Evolutionary conservation across 805 yeast species (phyloP).

Genomic region (Cyberlindnera mrakii): DNA sequence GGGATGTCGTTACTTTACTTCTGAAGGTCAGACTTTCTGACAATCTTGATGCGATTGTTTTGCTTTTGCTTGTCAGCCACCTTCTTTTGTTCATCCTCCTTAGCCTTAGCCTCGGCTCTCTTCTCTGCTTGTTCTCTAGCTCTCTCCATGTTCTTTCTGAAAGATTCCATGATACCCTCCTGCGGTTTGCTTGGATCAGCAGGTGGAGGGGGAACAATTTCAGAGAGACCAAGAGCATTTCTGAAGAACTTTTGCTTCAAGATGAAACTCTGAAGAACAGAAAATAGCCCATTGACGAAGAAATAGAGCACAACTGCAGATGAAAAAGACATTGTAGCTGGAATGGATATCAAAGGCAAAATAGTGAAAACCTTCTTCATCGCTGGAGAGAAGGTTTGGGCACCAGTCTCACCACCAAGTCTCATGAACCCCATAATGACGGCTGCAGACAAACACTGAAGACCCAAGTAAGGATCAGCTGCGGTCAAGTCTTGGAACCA

Average conservation of each 20-base stretch:
- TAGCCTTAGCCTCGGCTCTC: slow-evolving; percentile 30
- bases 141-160: slow-evolving; percentile 34
- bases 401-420: slow-evolving; percentile 90
- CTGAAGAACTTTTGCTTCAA: slow-evolving; percentile 59
- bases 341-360: slow-evolving; percentile 76
- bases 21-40: slow-evolving; percentile 16
- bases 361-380: slow-evolving; percentile 64
- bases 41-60: slow-evolving; percentile 21
- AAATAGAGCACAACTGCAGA: slow-evolving; percentile 84
- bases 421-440: slow-evolving; percentile 69
- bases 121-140: slow-evolving; percentile 34
- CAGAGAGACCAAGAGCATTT: slow-evolving; percentile 49
- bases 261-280: slow-evolving; percentile 64
- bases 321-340: slow-evolving; percentile 83
- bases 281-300: slow-evolving; percentile 70
- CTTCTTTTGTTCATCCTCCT: slow-evolving; percentile 27
- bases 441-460: slow-evolving; percentile 77
- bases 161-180: slow-evolving; percentile 31
- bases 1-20: neutral
- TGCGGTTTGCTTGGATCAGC: slow-evolving; percentile 26
- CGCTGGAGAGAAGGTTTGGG: slow-evolving; percentile 55
- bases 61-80: slow-evolving; percentile 26
- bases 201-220: slow-evolving; percentile 49
- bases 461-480: slow-evolving; percentile 87
- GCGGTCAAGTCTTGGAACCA: slow-evolving; percentile 83